Evolutionary conservation across 768 basidiomycete genomes (phyloP).

Genomic region (Strobilomyces echinocephalus): DNA sequence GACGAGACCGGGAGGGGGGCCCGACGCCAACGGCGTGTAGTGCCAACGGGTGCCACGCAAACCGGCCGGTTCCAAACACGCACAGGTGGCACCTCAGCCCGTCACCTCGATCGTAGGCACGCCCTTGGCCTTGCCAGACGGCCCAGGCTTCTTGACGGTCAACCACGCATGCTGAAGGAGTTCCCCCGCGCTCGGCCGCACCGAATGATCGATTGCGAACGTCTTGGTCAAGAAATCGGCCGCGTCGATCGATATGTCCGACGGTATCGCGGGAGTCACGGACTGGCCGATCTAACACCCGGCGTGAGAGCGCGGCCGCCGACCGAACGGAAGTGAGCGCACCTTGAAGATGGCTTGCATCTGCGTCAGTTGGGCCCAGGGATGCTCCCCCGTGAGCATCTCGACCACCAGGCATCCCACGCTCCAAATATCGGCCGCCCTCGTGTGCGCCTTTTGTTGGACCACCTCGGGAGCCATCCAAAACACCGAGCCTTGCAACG

Average conservation of each 20-base stretch:
- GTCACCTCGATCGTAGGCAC: slow-evolving; percentile 30
- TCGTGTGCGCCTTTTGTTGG: slow-evolving; percentile 88
- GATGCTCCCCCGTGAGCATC: slow-evolving; percentile 95
- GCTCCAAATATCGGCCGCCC: slow-evolving; percentile 95
- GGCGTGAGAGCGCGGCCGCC: not conserved
- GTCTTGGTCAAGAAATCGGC: slow-evolving; percentile 82
- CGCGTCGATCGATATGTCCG: slow-evolving; percentile 86
- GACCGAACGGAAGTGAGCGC: not conserved
- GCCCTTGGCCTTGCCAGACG: slow-evolving; percentile 10
- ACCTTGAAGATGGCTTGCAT: slow-evolving; percentile 99
- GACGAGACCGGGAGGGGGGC: no score
- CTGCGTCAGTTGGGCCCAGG: slow-evolving; percentile 92
- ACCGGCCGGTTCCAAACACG: no score
- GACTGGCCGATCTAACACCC: slow-evolving; percentile 72
- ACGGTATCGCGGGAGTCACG: slow-evolving; percentile 81
- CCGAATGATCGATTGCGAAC: slow-evolving; percentile 79
- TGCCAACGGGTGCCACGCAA: no score
- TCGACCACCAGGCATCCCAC: slow-evolving; percentile 93
- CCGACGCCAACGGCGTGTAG: no score
- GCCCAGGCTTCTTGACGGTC: slow-evolving; percentile 32
- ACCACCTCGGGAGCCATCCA: slow-evolving; percentile 99
- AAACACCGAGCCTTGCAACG: slow-evolving; percentile 95
- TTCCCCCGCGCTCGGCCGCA: slow-evolving; percentile 73
- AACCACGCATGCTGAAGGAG: slow-evolving; percentile 77
- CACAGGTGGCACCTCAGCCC: not conserved